Evolutionary conservation across 805 yeast genomes (phyloP), one percentile per base, ranked within the genome.

Genomic region (Myxozyma neotropica): DNA sequence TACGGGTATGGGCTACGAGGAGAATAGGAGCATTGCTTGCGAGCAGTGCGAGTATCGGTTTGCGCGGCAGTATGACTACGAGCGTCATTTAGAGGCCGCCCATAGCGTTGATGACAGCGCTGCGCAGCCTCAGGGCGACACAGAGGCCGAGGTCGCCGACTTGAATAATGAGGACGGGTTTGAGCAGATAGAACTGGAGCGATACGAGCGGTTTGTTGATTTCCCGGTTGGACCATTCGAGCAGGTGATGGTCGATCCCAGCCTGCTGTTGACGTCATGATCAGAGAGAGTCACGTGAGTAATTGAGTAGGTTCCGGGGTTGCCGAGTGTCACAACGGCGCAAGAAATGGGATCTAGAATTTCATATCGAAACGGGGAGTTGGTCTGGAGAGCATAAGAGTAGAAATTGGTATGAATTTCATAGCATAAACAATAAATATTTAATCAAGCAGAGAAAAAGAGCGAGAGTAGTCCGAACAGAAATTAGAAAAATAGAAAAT

Each of bases 31-130:
- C 80, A 6, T 58, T 59, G 12, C 53, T 74, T 17, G 66, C 62
- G 2, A 77, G 80, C 57, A 68, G 73, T 77, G 80, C 51, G 65
- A 56, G 27, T 70, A 64, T 58, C 61, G 76, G 31, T 77, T 75
- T 61, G 62, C 59, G 19, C 60, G 80, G 26, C 59, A 70, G 53
- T 77, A 77, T 60, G 80, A 77, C 58, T 53, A 75, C 47, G 63
- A 64, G 27, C 69, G 80, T 6, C 80, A 77, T 52, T 33, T 74
- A 19, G 54, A 53, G 4, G 53, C 53, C 4, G 46, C 21, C 23
- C 47, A 45, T 36, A 5, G 33, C 19, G 35, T 24, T 7, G 53
- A 15, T 8, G 39, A 40, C 31, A 12, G 23, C 40, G 19, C 27
- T 1, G 27, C 17, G 39, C 53, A 33, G 4, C 42, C 19, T 5